Percentiles rank a stretch among this genome's conserved stretches.
These are phyloP conservation scores for Solanum tacnaense DNA, from an alignment of 257 asterid genomes.

Conservation along the genomic window DNA sequence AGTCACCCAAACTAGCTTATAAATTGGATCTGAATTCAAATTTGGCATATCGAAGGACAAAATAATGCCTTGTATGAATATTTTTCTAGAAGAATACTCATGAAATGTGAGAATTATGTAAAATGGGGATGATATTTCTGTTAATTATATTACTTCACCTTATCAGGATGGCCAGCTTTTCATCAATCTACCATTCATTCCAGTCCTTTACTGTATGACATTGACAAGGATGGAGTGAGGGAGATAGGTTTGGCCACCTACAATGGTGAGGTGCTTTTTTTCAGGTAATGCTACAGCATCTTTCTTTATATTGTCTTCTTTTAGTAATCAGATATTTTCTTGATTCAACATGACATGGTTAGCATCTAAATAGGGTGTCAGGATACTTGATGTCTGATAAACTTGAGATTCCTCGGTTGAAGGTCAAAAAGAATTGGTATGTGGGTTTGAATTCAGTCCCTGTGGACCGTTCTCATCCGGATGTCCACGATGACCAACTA, in stretches of 20 bases:
- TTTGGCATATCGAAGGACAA: neutral
- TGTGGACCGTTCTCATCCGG: slow-evolving; percentile 94
- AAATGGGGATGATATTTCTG: neutral
- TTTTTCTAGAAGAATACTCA: neutral
- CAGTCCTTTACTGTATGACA: slow-evolving; percentile 86
- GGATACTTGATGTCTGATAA: slow-evolving; percentile 94
- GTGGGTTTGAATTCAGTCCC: slow-evolving; percentile 82
- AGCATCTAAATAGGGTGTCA: slow-evolving; percentile 48
- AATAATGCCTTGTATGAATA: neutral
- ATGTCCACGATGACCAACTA: slow-evolving; percentile 76
- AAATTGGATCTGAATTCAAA: neutral
- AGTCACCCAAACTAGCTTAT: neutral
- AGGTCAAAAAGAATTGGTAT: slow-evolving; percentile 88
- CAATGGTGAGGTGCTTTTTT: slow-evolving; percentile 93
- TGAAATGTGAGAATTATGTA: neutral
- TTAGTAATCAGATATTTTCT: neutral
- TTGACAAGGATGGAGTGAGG: slow-evolving; percentile 96
- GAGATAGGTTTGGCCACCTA: slow-evolving; percentile 95
- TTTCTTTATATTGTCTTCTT: neutral
- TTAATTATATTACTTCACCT: neutral
- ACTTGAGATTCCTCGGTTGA: slow-evolving; percentile 82
- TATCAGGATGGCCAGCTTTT: slow-evolving; percentile 98
- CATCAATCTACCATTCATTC: slow-evolving; percentile 98
- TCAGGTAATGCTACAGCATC: slow-evolving; percentile 41
- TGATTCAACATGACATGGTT: neutral